Evolutionary conservation across 768 basidiomycete genomes (phyloP).

Genomic region (Leucosporidium creatinivorum): DNA sequence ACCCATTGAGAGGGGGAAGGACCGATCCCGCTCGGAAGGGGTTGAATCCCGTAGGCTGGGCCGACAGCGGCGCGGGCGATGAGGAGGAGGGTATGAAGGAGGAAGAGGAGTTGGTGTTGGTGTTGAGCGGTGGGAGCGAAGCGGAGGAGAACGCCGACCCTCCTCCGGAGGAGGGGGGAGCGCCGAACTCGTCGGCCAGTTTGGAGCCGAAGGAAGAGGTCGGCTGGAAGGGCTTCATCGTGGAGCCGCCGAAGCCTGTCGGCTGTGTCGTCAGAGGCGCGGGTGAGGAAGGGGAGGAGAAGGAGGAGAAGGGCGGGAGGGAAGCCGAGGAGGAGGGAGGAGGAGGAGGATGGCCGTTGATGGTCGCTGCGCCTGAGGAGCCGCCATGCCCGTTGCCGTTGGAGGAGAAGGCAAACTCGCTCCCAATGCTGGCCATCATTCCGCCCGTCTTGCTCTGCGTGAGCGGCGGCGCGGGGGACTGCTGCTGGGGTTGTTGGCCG

Average conservation of each 20-base stretch:
- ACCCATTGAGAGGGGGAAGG: constrained; percentile 24
- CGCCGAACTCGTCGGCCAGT: constrained; percentile 16
- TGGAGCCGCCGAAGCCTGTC: constrained; percentile 24
- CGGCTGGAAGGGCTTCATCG: constrained; percentile 37
- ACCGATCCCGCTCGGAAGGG: constrained; percentile 16
- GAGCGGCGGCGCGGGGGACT: constrained; percentile 37
- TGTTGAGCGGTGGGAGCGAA: no score
- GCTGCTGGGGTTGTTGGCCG: constrained; percentile 27
- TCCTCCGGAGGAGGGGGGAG: neutral
- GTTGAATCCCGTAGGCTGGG: constrained; percentile 14
- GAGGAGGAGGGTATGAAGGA: no score
- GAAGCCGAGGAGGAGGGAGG: neutral
- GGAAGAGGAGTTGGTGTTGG: neutral
- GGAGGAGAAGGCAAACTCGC: constrained; percentile 27
- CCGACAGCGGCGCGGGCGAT: neutral
- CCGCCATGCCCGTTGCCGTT: neutral
- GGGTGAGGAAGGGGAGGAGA: neutral
- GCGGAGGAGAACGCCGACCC: neutral
- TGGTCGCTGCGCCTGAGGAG: constrained; percentile 2
- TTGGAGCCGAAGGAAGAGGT: constrained; percentile 32
- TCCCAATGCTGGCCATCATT: constrained; percentile 28
- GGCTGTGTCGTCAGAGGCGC: constrained; percentile 16
- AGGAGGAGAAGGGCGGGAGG: neutral
- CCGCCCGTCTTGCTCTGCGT: constrained; percentile 35
- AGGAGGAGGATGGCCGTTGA: neutral